phyloP scores from a whole-genome alignment of 768 basidiomycete species.

The Auriculariales sp. region DNA sequence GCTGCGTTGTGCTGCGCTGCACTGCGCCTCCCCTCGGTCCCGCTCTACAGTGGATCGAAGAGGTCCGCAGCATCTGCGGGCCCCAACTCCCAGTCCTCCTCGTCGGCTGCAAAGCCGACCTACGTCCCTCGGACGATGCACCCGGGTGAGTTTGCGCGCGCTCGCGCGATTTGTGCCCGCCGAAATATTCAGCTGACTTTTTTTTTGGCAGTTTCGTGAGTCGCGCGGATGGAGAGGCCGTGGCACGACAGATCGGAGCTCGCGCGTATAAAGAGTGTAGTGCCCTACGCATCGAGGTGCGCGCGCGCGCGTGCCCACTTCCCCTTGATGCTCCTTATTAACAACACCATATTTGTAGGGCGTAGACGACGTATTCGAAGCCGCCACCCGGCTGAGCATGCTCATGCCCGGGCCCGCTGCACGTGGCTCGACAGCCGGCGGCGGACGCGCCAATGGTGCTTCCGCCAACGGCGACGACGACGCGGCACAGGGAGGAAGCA shows the following conservation, averaged over 20 bases:
- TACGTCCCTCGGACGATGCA: conserved; percentile 43
- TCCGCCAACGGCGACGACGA: too few relatives aligned
- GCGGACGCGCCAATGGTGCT: too few relatives aligned
- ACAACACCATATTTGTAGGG: conserved; percentile 24
- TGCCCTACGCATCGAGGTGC: conserved; percentile 62
- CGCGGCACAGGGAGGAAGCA: not conserved
- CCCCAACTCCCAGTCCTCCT: conserved; percentile 83
- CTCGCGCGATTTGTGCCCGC: not conserved
- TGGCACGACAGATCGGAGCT: conserved; percentile 75
- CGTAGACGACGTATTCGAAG: conserved; percentile 95
- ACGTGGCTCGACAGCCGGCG: too few relatives aligned
- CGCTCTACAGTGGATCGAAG: conserved; percentile 79
- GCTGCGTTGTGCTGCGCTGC: conserved; percentile 7
- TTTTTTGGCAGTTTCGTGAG: conserved; percentile 38
- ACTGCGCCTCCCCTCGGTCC: conserved; percentile 5
- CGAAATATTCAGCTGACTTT: too few relatives aligned
- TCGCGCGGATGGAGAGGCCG: conserved; percentile 67
- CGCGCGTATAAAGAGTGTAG: conserved; percentile 92
- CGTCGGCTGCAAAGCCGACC: conserved; percentile 91
- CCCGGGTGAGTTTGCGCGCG: conserved; percentile 5
- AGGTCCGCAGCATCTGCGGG: conserved; percentile 94
- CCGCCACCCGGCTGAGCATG: conserved; percentile 93
- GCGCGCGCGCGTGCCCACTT: not conserved
- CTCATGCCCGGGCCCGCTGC: conserved; percentile 40
- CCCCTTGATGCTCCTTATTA: conserved; percentile 19